These are phyloP conservation scores for Peronospora belbahrii DNA, from an alignment of 352 stramenopile species.

Conservation along the genomic window DNA sequence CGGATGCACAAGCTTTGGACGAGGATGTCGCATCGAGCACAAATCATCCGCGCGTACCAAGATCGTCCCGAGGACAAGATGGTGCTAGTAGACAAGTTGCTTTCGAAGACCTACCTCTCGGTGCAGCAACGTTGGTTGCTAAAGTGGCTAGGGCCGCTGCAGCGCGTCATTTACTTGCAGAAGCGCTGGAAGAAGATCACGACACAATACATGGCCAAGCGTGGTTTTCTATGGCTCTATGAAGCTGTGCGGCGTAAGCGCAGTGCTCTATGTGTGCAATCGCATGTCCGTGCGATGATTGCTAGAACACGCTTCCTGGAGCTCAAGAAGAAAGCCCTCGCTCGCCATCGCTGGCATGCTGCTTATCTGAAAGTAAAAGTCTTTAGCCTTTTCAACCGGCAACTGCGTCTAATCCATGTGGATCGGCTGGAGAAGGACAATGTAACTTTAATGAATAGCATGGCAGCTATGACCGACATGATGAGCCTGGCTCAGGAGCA, in stretches of 20 bases:
- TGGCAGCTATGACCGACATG: constrained; percentile 35
- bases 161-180: constrained; percentile 79
- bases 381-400: constrained; percentile 46
- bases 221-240: constrained; percentile 73
- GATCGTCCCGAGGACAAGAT: constrained; percentile 81
- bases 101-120: constrained; percentile 57
- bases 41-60: constrained; percentile 73
- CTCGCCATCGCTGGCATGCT: constrained; percentile 55
- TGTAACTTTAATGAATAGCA: constrained; percentile 27
- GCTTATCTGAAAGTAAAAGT: constrained; percentile 57
- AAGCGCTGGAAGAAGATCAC: constrained; percentile 81
- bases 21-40: constrained; percentile 49
- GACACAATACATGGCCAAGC: constrained; percentile 64
- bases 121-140: constrained; percentile 64
- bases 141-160: constrained; percentile 77
- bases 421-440: constrained; percentile 68
- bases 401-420: constrained; percentile 66
- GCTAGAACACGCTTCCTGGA: constrained; percentile 53
- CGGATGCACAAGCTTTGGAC: constrained; percentile 61
- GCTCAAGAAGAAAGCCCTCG: constrained; percentile 60
- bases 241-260: constrained; percentile 57
- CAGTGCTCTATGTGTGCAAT: constrained; percentile 57
- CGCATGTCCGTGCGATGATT: constrained; percentile 52
- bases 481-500: constrained; percentile 39
- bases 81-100: constrained; percentile 66